Conservation (phyloP, 225 moss, liverwort and hornwort genomes). For the Polytrichum formosum region DNA sequence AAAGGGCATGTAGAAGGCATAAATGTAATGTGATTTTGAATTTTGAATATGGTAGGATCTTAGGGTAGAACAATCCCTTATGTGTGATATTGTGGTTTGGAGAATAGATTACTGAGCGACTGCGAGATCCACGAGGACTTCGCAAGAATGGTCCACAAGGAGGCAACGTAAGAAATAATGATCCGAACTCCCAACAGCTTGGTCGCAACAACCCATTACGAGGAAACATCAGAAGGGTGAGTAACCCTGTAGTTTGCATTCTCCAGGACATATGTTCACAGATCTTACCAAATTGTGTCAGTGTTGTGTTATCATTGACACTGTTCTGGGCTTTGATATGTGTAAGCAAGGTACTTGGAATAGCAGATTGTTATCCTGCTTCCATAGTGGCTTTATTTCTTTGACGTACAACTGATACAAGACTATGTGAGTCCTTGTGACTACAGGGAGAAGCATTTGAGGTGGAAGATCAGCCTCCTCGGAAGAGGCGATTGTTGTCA, state of each 20-base stretch:
- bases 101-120: slow-evolving; percentile 83
- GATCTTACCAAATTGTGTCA: no score
- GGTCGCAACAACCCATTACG: slow-evolving; percentile 62
- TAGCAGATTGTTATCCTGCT: neutral
- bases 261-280: no score
- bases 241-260: slow-evolving; percentile 3
- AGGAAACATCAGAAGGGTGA: slow-evolving; percentile 73
- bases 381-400: neutral
- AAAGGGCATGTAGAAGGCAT: neutral
- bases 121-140: slow-evolving; percentile 95
- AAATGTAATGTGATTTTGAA: neutral
- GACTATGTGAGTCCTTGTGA: neutral
- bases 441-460: slow-evolving; percentile 69
- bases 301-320: no score
- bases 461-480: slow-evolving; percentile 78
- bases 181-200: slow-evolving; percentile 51
- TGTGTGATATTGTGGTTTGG: slow-evolving; percentile 17
- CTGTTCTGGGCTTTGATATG: neutral
- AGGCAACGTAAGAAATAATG: slow-evolving; percentile 44
- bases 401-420: no score
- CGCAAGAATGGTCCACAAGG: slow-evolving; percentile 64
- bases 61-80: neutral
- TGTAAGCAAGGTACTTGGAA: neutral
- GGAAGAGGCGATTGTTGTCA: slow-evolving; percentile 87
- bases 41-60: neutral